Base-by-base conservation (phyloP, 768 basidiomycete genomes). In the Pleurotus ostreatus region DNA sequence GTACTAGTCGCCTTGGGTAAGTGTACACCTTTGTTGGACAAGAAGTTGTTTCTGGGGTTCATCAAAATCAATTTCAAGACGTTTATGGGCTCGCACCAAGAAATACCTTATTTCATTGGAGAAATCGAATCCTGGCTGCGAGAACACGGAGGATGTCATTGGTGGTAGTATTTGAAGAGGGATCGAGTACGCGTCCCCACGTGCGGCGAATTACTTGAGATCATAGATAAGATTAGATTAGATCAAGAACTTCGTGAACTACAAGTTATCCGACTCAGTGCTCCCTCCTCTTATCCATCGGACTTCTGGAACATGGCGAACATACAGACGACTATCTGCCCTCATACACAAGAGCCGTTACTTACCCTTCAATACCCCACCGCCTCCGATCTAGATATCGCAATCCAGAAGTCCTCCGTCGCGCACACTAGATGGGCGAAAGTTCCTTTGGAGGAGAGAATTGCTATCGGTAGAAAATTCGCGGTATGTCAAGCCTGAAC, bases 1-100 rank as follows among this genome's bases (percentile, higher is more conserved):
- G 92, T 94, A 72, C 91, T 92, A 12, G 92, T 93, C 2, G 91
- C 92, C 68, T 86, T 92, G 51, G 92, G 92, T 43, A 88, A 69
- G 12, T 81, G 84, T 16, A 91, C 65, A 37, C 92, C 92, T 63
- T 86, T 88, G 47, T 81, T 78, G 9, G 75, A 69, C 57, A 94
- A 70, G 67, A 88, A 92, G 62, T 79, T 78, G 66, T 94, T 94
- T 57, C 92, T 92, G 52, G 20, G 20, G 16, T 40, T n/a, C 3
- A 9, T 11, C 30, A 15, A 30, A 11, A 4, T 55, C 39, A n/a
- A 12, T 11, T 18, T 45, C 25, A 18, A 16, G 5, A 47, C 20
- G 4, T 18, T 5, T 7, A 51, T 2, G 9, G 30, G 30, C 30
- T 9, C 30, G 30, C 30, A 8, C 8, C 4, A 8, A 37, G 15